Base-by-base conservation (phyloP, 2,329 filamentous ascomycete genomes). In the Claviceps purpurea region DNA sequence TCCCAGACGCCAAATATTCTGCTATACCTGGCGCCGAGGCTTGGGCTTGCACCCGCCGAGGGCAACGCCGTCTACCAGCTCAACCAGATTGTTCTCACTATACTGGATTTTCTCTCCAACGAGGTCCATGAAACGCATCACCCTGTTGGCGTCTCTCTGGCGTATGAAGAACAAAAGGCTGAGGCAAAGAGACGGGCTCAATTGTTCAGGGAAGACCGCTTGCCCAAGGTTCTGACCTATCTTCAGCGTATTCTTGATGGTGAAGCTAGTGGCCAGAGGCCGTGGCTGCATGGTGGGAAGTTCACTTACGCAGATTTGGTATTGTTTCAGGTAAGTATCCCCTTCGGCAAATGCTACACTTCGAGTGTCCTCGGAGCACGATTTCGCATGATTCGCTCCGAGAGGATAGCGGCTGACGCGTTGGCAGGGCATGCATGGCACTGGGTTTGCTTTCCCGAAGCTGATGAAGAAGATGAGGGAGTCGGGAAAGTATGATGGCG, bases 91-190 rank as follows among this genome's bases (percentile, higher is more conserved):
- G 73, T 76, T 0, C 66, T 89, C 54, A 89, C 86, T 3, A 82
- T 84, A 1, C 67, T 90, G 18, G 87, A 91, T 59, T 77, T 77
- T 1, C 65, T 90, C 47, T 78, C 78, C 60, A 81, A 84, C 57
- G 87, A 90, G 68, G 65, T 79, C 1, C 87, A 90, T 62, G 84
- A 90, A 59, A 81, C 79, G 26, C 87, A 91, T 63, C 87, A 91
- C 61, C 87, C 87, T 1, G 70, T 88, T 50, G 73, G 78, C 1
- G 61, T 69, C 0, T 62, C 65, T 1, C 62, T 76, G 4, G 85
- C 82, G 64, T 91, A 89, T 60, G 84, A 89, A 61, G 84, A 89
- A 26, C 87, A 91, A 67, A 87, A 84, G 64, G 69, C 73, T 0
- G 86, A 87, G 63, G 73, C 81, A 16, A 68, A 81, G 61, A 73